These are phyloP conservation scores for Thielaviopsis ethacetica DNA, from an alignment of 2,329 filamentous ascomycete genomes.

Conservation along the genomic window DNA sequence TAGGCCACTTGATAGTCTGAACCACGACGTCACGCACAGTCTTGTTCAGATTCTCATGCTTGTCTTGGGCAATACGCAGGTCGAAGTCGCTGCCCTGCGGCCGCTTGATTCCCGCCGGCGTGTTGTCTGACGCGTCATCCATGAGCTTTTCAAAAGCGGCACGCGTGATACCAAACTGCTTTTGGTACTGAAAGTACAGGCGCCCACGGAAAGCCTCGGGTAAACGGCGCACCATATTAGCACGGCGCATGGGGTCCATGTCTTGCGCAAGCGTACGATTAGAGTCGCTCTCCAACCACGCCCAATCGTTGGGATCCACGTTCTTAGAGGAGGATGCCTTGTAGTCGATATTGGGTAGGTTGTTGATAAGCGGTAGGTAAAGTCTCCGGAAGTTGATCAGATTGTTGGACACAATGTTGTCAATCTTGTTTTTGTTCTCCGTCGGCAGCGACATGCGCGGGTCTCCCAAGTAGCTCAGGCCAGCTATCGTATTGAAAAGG, in stretches of 20 bases:
- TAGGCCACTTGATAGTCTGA: conserved; percentile 84
- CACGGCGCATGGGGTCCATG: conserved; percentile 78
- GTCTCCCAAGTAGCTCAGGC: conserved; percentile 87
- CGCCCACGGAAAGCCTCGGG: conserved; percentile 76
- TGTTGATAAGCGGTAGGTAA: conserved; percentile 78
- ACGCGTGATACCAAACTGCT: conserved; percentile 71
- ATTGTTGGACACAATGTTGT: conserved; percentile 87
- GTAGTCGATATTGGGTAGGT: conserved; percentile 76
- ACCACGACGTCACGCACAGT: conserved; percentile 64
- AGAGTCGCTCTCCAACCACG: conserved; percentile 29
- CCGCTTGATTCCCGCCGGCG: conserved; percentile 49
- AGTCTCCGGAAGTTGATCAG: conserved; percentile 80
- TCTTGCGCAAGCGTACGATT: conserved; percentile 66
- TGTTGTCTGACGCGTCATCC: conserved; percentile 54
- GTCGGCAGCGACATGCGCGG: conserved; percentile 86
- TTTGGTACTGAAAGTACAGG: conserved; percentile 88
- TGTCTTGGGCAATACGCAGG: conserved; percentile 59
- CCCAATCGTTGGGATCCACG: conserved; percentile 33
- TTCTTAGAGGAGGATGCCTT: conserved; percentile 47
- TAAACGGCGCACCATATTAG: conserved; percentile 89
- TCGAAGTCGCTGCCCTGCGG: conserved; percentile 76
- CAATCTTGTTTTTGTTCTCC: conserved; percentile 82
- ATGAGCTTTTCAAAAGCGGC: conserved; percentile 77
- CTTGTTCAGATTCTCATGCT: conserved; percentile 46
- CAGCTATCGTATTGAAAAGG: conserved; percentile 79